Base-by-base conservation (phyloP, 2,329 filamentous ascomycete species). In the Colletotrichum limetticola region DNA sequence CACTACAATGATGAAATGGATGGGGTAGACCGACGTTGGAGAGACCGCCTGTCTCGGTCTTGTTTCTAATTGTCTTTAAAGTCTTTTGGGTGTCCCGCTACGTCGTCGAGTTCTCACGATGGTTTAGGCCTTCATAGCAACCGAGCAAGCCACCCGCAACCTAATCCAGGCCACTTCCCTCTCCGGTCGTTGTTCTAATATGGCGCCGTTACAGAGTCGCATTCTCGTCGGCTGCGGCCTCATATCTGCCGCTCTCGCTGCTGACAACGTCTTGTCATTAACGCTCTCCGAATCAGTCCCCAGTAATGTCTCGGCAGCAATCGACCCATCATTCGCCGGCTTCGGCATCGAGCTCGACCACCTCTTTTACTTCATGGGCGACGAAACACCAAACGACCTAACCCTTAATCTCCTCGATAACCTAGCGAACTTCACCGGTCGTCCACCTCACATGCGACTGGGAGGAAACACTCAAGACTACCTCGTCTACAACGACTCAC, bases 401-500 rank as follows among this genome's bases (percentile, higher is more conserved):
- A 56, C 66, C 16, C 30, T 72, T 6, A 72, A 72, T 12, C 70
- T 72, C 22, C 42, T 72, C 12, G 28, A 52, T 7, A 70, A 72
- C 26, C 66, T 72, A 14, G 66, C 70, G 42, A 61, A 70, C 32
- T 72, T 72, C 35, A 72, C 70, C 26, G 70, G 70, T 26, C 66
- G 70, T 26, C 70, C 70, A 14, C 37, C 70, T 22, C 28, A 72
- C 6, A 28, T 72, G 66, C 53, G 70, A 30, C 22, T 72, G 46
- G 70, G 70, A 24, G 70, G 70, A 37, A 72, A 72, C 46, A 72
- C 70, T 9, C 70, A 72, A n/a, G 70, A 72, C 26, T 72, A 72
- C 49, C 42, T 72, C 14, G 65, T 72, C 22, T 72, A 72, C 28
- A 56, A 72, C 26, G 70, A 70, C 9, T 65, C 70, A 32, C 70